Base-by-base conservation (phyloP, 441 rosid species). In the Iberis amara region DNA sequence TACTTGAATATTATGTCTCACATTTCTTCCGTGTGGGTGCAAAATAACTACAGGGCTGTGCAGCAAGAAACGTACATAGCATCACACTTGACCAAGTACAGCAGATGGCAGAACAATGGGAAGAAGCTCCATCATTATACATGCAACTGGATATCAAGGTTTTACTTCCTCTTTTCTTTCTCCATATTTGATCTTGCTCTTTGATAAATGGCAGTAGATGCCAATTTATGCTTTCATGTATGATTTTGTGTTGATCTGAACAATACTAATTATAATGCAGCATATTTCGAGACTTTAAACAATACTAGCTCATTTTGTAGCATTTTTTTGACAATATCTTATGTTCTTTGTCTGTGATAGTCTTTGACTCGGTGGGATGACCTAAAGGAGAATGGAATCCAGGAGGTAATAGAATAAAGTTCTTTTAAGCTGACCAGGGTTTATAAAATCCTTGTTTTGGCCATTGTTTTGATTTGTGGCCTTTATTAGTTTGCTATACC, bases 1-100 rank as follows among this genome's bases (percentile, higher is more conserved):
- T 31, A 38, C 21, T 8, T 32, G 21, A 36, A 32, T 24, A 39
- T 7, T 31, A 44, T 24, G 8, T 39, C 45, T 46, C 28, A 7
- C 55, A 39, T 32, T 8, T 37, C 11, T 32, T 40, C 11, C 3
- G 53, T 26, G 44, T n/a, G 13, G 39, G 41, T 66, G 32, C 66
- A 46, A 44, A 59, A 57, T 64, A 57, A 62, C 65, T 62, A 57
- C 81, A 91, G 98, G 98, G 98, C 36, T 91, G 98, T 68, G 92
- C 98, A 14, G 98, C 96, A 47, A 81, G 98, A 77, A 87, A 91
- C 60, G 76, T 91, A 39, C 96, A 87, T 62, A 83, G 95, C 44
- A 80, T 91, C 76, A 77, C 84, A 68, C 62, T 77, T 41, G 89
- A 80, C 68, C 84, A 83, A 62, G 79, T 91, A 63, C 79, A 79